phyloP scores from a whole-genome alignment of 164 flowering plant species.

The Saururus chinensis region DNA sequence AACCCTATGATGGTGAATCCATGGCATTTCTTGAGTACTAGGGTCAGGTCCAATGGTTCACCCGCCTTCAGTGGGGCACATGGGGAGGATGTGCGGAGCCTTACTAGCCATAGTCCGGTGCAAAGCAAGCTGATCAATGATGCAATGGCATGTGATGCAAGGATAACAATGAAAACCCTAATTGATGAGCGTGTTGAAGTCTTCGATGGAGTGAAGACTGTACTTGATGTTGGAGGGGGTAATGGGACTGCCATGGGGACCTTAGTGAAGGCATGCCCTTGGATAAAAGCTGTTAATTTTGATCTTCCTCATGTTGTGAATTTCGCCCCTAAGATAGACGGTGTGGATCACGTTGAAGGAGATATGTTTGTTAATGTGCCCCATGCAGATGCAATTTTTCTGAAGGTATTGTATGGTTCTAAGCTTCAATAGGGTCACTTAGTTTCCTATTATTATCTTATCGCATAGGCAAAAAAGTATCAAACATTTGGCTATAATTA shows the following conservation, averaged over 20 bases:
- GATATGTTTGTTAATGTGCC: slow-evolving; percentile 8
- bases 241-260: slow-evolving; percentile 1
- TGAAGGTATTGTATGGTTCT: too few relatives aligned
- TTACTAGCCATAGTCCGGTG: background rate
- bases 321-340: background rate
- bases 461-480: too few relatives aligned
- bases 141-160: slow-evolving; percentile 6
- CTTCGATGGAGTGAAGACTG: background rate
- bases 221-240: slow-evolving; percentile 13
- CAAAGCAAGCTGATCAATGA: slow-evolving; percentile 2
- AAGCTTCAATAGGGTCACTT: too few relatives aligned
- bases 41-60: background rate
- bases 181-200: background rate
- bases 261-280: slow-evolving; percentile 5
- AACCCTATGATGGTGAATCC: slow-evolving; percentile 6
- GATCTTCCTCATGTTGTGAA: slow-evolving; percentile 6
- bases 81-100: slow-evolving; percentile 6
- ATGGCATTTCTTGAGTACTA: slow-evolving; percentile 4
- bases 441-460: too few relatives aligned
- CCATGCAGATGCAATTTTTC: slow-evolving; percentile 3
- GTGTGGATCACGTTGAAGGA: slow-evolving; percentile 1
- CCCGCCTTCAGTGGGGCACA: slow-evolving; percentile 3
- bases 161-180: background rate
- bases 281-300: slow-evolving; percentile 3
- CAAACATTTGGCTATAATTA: too few relatives aligned